Percentiles rank a stretch among this genome's conserved stretches.
Evolutionary conservation across 2,329 filamentous ascomycete species (phyloP).

Genomic region (Pestalotiopsis fici): DNA sequence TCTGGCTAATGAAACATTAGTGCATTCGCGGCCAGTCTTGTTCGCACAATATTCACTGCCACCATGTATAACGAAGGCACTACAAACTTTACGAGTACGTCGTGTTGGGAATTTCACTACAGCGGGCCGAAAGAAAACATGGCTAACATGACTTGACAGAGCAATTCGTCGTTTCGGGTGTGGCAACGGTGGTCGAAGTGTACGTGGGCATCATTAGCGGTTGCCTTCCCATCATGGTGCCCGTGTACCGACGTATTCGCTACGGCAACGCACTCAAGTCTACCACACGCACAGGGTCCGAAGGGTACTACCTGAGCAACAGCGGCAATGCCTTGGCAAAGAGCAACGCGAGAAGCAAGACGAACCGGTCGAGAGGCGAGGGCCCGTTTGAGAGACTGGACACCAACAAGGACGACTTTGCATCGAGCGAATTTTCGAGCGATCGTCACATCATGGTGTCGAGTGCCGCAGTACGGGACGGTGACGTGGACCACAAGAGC

Average conservation of each 20-base stretch:
- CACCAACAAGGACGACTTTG: not conserved
- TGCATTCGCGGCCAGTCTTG: slow-evolving; percentile 9
- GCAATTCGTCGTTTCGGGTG: slow-evolving; percentile 8
- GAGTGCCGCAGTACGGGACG: not conserved
- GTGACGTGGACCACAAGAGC: not conserved
- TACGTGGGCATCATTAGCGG: slow-evolving; percentile 19
- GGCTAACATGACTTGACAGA: slow-evolving; percentile 4
- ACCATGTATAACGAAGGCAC: not conserved
- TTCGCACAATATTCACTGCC: slow-evolving; percentile 1
- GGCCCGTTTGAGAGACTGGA: not conserved
- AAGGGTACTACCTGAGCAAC: not conserved
- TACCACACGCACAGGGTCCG: not conserved
- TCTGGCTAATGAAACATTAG: not conserved
- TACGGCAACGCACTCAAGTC: slow-evolving; percentile 10
- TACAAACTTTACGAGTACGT: not conserved
- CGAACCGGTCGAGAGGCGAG: not conserved
- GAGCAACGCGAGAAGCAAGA: not conserved
- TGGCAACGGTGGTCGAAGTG: slow-evolving; percentile 15
- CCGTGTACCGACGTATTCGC: slow-evolving; percentile 18
- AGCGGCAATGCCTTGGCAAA: not conserved
- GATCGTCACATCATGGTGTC: not conserved
- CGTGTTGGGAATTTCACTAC: not conserved
- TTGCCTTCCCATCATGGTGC: slow-evolving; percentile 16
- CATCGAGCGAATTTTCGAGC: not conserved
- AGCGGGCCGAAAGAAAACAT: too few species aligned